phyloP scores from a whole-genome alignment of 2,329 filamentous ascomycete species.

The Sporothrix brasiliensis region DNA sequence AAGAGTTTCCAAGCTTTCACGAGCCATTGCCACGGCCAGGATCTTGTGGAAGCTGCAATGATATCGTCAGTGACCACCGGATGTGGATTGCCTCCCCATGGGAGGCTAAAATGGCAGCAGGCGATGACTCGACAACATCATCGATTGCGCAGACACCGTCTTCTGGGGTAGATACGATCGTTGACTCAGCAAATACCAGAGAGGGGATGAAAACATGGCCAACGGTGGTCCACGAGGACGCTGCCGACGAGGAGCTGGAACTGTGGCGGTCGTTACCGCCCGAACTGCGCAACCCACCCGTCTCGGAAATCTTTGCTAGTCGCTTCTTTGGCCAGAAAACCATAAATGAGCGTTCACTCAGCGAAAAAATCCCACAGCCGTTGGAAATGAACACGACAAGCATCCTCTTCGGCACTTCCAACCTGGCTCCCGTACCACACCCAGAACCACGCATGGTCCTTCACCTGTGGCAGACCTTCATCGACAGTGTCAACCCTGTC shows the following conservation, averaged over 20 bases:
- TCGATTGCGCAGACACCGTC: conserved; percentile 4
- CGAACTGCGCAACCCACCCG: conserved; percentile 29
- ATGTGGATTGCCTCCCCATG: conserved; percentile 39
- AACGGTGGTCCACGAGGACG: background rate
- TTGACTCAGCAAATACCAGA: background rate
- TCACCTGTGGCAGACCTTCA: conserved; percentile 43
- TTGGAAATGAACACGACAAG: background rate
- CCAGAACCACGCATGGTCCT: conserved; percentile 42
- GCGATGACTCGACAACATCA: background rate
- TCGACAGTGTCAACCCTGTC: conserved; percentile 43
- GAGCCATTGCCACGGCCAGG: background rate
- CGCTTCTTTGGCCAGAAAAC: conserved; percentile 18
- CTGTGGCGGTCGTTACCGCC: conserved; percentile 21
- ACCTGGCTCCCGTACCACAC: conserved; percentile 34
- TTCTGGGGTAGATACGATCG: background rate
- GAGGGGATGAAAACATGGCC: background rate
- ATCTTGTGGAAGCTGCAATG: background rate
- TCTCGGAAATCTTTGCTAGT: conserved; percentile 18
- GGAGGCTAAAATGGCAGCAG: conserved; percentile 28
- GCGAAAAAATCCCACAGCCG: background rate
- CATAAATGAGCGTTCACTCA: background rate
- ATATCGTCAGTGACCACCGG: conserved; percentile 31
- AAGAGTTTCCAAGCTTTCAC: background rate
- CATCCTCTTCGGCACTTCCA: background rate
- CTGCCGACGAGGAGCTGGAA: conserved; percentile 4